Percentiles rank a stretch among this genome's conserved stretches.
Conservation (phyloP, 2,329 filamentous ascomycete genomes). For the Venturia oleaginea region DNA sequence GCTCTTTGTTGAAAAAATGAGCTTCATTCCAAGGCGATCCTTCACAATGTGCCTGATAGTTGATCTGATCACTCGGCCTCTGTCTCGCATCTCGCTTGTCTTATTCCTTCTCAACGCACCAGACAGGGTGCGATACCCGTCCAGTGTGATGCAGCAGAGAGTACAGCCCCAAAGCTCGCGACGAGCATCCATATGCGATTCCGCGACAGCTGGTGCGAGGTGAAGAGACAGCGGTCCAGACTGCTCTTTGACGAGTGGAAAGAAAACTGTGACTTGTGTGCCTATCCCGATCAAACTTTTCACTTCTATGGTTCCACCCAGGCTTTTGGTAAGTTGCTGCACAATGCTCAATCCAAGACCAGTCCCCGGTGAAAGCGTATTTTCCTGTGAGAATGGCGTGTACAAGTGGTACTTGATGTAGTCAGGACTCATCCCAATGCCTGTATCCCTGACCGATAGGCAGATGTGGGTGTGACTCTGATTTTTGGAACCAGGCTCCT, state of each 20-base stretch:
- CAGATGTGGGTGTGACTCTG: background rate
- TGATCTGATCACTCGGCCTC: background rate
- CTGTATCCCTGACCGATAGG: slow-evolving; percentile 13
- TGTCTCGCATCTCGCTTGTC: background rate
- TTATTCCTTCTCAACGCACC: background rate
- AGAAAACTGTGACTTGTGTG: background rate
- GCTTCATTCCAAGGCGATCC: background rate
- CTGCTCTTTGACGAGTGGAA: background rate
- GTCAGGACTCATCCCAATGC: slow-evolving; percentile 14
- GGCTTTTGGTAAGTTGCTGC: slow-evolving; percentile 9
- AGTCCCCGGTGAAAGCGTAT: slow-evolving; percentile 12
- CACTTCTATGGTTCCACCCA: slow-evolving; percentile 11
- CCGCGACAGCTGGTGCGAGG: background rate
- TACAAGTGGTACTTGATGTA: slow-evolving; percentile 14
- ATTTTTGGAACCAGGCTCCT: background rate
- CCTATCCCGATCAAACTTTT: slow-evolving; percentile 10
- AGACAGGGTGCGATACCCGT: background rate
- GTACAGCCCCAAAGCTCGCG: background rate
- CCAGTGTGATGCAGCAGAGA: background rate
- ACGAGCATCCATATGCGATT: background rate
- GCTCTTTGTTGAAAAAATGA: background rate
- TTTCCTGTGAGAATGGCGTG: slow-evolving; percentile 14
- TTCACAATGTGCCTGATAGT: background rate
- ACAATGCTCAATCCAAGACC: slow-evolving; percentile 14
- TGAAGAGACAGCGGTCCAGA: background rate